Conservation (phyloP, 148 eudicot genomes). For the Dysphania ambrosioides region DNA sequence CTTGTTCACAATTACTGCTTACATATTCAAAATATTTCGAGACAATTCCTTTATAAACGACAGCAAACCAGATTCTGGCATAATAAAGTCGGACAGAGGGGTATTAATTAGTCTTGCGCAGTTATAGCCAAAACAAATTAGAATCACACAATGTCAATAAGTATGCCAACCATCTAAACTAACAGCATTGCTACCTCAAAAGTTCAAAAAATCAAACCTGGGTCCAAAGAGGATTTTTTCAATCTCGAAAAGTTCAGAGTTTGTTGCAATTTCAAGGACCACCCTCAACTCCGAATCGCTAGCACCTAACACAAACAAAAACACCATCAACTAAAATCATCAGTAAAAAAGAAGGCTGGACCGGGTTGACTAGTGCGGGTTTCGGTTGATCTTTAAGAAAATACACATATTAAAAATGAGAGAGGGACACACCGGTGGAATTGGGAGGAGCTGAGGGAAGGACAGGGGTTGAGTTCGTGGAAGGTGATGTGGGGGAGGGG, state of each 20-base stretch:
- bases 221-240: slow-evolving; percentile 73
- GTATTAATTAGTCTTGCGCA: background rate
- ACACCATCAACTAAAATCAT: background rate
- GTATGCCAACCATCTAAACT: background rate
- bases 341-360: background rate
- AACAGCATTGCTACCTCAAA: background rate
- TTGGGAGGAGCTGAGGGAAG: background rate
- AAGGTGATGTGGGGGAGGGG: background rate
- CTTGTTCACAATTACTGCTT: background rate
- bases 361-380: too few relatives aligned
- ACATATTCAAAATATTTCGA: too few relatives aligned
- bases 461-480: background rate
- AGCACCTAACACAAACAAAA: slow-evolving; percentile 13
- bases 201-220: slow-evolving; percentile 40
- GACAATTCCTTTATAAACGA: background rate
- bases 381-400: background rate
- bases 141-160: background rate
- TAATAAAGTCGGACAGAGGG: background rate
- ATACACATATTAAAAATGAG: background rate
- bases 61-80: background rate
- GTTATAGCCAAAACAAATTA: background rate
- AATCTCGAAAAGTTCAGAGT: slow-evolving; percentile 73
- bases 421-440: slow-evolving; percentile 8
- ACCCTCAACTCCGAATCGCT: slow-evolving; percentile 67
- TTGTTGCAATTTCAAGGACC: slow-evolving; percentile 81